Conservation (phyloP, 2,329 filamentous ascomycete genomes). For the Fusarium goolgardi region DNA sequence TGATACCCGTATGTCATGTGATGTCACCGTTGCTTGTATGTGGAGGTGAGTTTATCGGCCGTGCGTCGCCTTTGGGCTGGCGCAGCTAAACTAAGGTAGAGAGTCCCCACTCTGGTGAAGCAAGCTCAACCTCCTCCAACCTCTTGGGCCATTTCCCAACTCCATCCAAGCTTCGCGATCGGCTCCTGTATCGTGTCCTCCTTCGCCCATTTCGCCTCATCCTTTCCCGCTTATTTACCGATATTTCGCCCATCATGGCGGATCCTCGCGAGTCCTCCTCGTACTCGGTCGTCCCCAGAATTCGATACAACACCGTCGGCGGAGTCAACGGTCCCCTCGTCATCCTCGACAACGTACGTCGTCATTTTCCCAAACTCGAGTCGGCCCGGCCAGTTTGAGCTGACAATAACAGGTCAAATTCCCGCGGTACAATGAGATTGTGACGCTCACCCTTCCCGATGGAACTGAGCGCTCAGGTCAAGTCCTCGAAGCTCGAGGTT, state of each 20-base stretch:
- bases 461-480: slow-evolving; percentile 93
- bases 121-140: slow-evolving; percentile 57
- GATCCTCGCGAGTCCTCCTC: slow-evolving; percentile 70
- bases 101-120: slow-evolving; percentile 53
- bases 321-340: slow-evolving; percentile 98
- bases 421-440: slow-evolving; percentile 97
- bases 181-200: slow-evolving; percentile 37
- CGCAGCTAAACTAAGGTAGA: slow-evolving; percentile 33
- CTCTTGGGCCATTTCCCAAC: slow-evolving; percentile 48
- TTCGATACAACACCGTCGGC: slow-evolving; percentile 98
- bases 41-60: slow-evolving; percentile 43
- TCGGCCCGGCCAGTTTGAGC: slow-evolving; percentile 28
- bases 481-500: slow-evolving; percentile 97
- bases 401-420: slow-evolving; percentile 83
- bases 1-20: slow-evolving; percentile 52
- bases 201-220: slow-evolving; percentile 28
- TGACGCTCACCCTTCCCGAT: slow-evolving; percentile 94
- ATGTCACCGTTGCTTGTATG: slow-evolving; percentile 49
- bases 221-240: slow-evolving; percentile 33
- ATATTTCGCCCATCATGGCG: slow-evolving; percentile 57
- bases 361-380: slow-evolving; percentile 6
- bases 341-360: slow-evolving; percentile 88
- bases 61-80: slow-evolving; percentile 47
- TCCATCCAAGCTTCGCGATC: slow-evolving; percentile 43
- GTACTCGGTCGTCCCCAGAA: slow-evolving; percentile 68